phyloP scores from a whole-genome alignment of 148 eudicot species.

The Camellia sinensis region DNA sequence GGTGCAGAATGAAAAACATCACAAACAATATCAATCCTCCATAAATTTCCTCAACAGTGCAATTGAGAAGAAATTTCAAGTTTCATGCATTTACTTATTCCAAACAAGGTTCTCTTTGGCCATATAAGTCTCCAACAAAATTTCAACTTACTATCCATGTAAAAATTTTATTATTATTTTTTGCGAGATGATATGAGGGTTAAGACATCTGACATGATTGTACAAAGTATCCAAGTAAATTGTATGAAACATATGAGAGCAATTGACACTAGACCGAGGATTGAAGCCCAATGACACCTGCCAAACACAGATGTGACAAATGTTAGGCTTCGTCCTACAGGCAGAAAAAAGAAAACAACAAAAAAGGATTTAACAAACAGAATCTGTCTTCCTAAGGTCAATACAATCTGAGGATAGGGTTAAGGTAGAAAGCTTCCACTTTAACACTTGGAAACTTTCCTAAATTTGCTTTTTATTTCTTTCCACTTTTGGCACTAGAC shows the following conservation, averaged over 20 bases:
- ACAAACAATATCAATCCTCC: too few relatives aligned
- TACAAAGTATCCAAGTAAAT: neutral
- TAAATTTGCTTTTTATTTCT: neutral
- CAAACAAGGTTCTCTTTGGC: neutral
- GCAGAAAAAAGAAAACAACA: too few relatives aligned
- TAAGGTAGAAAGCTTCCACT: neutral
- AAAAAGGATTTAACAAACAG: neutral
- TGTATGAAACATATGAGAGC: neutral
- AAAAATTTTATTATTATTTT: neutral
- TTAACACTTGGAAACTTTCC: neutral
- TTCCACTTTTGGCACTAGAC: neutral
- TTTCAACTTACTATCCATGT: too few relatives aligned
- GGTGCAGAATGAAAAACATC: too few relatives aligned
- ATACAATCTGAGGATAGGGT: too few relatives aligned
- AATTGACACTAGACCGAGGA: slow-evolving; percentile 40
- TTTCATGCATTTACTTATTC: neutral
- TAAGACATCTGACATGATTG: neutral
- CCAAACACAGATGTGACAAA: slow-evolving; percentile 19
- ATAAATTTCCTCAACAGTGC: too few relatives aligned
- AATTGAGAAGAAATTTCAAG: neutral
- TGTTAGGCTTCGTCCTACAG: slow-evolving; percentile 6
- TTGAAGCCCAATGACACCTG: slow-evolving; percentile 78
- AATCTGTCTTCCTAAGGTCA: too few relatives aligned
- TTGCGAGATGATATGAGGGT: neutral
- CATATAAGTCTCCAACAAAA: neutral